phyloP scores from a whole-genome alignment of 345 rosid genomes.

The Orychophragmus violaceus region DNA sequence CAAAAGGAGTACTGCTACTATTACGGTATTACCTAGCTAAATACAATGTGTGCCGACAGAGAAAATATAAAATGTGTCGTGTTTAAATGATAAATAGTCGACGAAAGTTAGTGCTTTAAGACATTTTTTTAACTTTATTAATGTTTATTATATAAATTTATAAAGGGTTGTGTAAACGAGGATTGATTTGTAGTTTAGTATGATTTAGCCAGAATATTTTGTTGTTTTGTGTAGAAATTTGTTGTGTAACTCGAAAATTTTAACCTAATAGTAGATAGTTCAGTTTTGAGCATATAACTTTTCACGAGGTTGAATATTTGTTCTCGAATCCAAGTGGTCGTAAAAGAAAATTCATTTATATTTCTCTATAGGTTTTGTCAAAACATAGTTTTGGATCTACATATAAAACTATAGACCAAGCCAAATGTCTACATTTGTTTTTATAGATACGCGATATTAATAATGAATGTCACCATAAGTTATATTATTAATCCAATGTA shows the following conservation, averaged over 20 bases:
- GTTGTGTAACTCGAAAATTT: conserved; percentile 16
- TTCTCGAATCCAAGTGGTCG: background rate
- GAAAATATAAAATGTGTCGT: too few species aligned
- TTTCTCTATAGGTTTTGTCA: background rate
- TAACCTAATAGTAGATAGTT: background rate
- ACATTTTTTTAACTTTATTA: background rate
- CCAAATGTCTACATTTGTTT: background rate
- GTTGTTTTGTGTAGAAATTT: conserved; percentile 1
- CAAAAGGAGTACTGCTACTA: conserved; percentile 11
- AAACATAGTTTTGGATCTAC: background rate
- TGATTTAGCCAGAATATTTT: background rate
- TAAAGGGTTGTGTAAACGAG: conserved; percentile 20
- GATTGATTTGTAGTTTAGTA: conserved; percentile 9
- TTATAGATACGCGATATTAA: background rate
- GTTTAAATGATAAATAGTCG: conserved; percentile 6
- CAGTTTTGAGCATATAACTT: background rate
- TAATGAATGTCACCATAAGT: background rate
- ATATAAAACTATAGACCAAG: background rate
- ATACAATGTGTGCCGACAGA: conserved; percentile 14
- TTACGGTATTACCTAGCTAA: conserved; percentile 26
- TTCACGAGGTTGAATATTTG: background rate
- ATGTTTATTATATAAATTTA: background rate
- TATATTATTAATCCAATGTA: too few species aligned
- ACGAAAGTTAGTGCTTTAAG: conserved; percentile 5
- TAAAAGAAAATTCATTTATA: background rate